These are phyloP conservation scores for Talaromyces trachyspermus DNA, from an alignment of 495 filamentous ascomycete species.

Conservation along the genomic window DNA sequence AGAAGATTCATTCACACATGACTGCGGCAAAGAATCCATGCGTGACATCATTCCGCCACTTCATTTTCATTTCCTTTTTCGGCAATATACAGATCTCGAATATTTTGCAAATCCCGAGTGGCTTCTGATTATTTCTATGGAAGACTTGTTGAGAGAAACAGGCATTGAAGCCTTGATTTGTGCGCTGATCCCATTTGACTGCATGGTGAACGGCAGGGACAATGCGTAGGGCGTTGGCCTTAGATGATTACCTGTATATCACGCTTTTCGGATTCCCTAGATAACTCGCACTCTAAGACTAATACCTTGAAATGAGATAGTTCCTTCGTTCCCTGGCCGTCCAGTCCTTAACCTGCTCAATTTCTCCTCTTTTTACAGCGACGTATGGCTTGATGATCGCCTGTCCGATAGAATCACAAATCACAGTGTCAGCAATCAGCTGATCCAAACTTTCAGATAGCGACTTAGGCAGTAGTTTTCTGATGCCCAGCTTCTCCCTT, in stretches of 20 bases:
- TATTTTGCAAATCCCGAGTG: too few species aligned
- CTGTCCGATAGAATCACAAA: conserved; percentile 2
- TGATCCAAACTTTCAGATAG: conserved; percentile 45
- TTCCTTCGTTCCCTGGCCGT: conserved; percentile 7
- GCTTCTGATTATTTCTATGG: too few species aligned
- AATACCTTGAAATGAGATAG: conserved; percentile 3
- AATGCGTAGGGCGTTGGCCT: too few species aligned
- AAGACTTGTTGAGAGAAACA: too few species aligned
- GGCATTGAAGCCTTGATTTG: too few species aligned
- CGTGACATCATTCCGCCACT: conserved; percentile 4
- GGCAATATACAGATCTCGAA: conserved; percentile 8
- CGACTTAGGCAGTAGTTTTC: conserved; percentile 39
- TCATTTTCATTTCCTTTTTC: background rate
- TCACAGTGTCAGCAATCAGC: conserved; percentile 4
- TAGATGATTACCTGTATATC: too few species aligned
- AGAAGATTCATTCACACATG: too few species aligned
- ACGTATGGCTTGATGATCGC: conserved; percentile 1
- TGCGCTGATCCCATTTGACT: too few species aligned
- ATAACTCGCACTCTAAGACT: conserved; percentile 2
- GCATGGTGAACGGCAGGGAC: too few species aligned
- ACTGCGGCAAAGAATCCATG: too few species aligned
- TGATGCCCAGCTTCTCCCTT: conserved; percentile 45
- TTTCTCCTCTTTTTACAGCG: conserved; percentile 2
- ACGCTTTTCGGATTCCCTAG: too few species aligned
- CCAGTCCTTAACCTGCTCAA: conserved; percentile 8